A percentile compares a stretch with the other conserved stretches of the same genome.
phyloP scores from a whole-genome alignment of 1,284 basidiomycete species.

The Amanita bisporigera region DNA sequence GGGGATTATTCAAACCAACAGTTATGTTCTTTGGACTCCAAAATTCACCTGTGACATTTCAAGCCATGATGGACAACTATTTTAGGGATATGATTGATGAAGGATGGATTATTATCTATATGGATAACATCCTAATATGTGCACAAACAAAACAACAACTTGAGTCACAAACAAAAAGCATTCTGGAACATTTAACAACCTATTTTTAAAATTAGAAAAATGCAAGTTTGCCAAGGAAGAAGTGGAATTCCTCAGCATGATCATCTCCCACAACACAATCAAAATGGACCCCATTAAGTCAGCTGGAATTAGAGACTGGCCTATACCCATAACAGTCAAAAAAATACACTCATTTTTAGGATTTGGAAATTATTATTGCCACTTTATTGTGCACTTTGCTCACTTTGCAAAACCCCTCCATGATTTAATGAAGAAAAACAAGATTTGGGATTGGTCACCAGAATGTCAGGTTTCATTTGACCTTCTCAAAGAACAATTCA shows the following conservation, averaged over 20 bases:
- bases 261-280: conserved; percentile 27
- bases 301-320: conserved; percentile 38
- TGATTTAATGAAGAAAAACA: background rate
- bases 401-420: background rate
- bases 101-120: too few species aligned
- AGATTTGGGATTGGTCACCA: too few species aligned
- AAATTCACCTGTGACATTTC: too few species aligned
- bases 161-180: background rate
- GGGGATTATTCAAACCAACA: too few species aligned
- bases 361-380: background rate
- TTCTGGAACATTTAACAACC: conserved; percentile 25
- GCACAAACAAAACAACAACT: conserved; percentile 65
- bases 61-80: too few species aligned
- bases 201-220: conserved; percentile 37
- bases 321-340: conserved; percentile 20
- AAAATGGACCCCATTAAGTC: conserved; percentile 41
- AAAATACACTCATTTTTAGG: background rate
- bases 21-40: too few species aligned
- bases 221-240: conserved; percentile 34
- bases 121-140: conserved; percentile 65
- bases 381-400: background rate
- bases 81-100: too few species aligned
- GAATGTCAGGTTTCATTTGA: too few species aligned
- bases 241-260: conserved; percentile 40
- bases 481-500: too few species aligned